Evolutionary conservation across 306 rosid genomes (phyloP).

Genomic region (Glycine tomentella): DNA sequence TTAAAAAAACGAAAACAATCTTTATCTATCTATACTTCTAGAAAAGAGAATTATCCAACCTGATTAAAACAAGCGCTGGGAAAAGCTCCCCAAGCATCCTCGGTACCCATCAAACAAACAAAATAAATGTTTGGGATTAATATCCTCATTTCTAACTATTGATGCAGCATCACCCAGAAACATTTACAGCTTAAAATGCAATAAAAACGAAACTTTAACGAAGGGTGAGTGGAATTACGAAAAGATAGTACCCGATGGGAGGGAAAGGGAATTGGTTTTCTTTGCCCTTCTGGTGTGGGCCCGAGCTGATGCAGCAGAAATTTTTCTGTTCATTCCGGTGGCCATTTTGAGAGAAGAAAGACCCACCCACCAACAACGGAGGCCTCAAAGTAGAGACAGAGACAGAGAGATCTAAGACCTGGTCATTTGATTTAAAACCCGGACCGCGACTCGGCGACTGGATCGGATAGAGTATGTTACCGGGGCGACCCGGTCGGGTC

Average conservation of each 20-base stretch:
- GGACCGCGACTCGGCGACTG: too few species aligned
- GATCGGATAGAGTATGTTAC: too few species aligned
- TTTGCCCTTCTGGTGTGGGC: slow-evolving; percentile 75
- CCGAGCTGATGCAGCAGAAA: slow-evolving; percentile 83
- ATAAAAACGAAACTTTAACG: background rate
- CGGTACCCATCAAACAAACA: too few species aligned
- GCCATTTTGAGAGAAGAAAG: slow-evolving; percentile 57
- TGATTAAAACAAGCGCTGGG: background rate
- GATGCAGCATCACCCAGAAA: slow-evolving; percentile 16
- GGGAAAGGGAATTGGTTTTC: slow-evolving; percentile 50
- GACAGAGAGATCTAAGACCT: slow-evolving; percentile 12
- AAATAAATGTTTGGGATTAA: background rate
- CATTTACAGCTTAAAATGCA: background rate
- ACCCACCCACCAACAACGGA: background rate
- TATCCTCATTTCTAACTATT: slow-evolving; percentile 15
- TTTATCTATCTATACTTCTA: background rate
- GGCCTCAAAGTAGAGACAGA: background rate
- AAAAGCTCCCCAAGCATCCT: background rate
- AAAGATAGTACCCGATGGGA: slow-evolving; percentile 63
- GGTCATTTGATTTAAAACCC: too few species aligned
- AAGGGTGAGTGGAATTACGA: background rate
- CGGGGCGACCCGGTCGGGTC: too few species aligned
- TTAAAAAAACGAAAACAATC: too few species aligned
- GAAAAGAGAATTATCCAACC: background rate
- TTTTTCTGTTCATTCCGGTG: slow-evolving; percentile 63